phyloP scores from a whole-genome alignment of 2,329 filamentous ascomycete genomes.

The Fusarium drepaniforme region DNA sequence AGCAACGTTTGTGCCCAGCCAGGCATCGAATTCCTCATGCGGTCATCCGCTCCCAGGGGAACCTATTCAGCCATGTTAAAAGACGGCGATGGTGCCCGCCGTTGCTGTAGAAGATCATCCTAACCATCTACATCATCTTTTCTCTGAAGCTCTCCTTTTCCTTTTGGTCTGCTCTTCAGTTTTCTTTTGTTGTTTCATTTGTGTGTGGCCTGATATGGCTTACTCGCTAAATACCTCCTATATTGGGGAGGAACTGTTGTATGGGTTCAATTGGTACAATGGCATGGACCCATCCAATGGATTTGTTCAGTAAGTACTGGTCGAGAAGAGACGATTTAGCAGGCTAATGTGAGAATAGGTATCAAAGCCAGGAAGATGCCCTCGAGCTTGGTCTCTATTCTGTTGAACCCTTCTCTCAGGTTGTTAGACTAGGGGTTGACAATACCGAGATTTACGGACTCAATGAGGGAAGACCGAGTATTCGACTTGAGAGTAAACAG shows the following conservation, averaged over 20 bases:
- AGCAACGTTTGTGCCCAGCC: slow-evolving; percentile 24
- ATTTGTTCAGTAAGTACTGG: slow-evolving; percentile 70
- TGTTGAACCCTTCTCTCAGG: slow-evolving; percentile 54
- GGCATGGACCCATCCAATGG: slow-evolving; percentile 73
- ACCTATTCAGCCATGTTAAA: slow-evolving; percentile 22
- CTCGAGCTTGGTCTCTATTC: slow-evolving; percentile 55
- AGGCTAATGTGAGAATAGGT: slow-evolving; percentile 48
- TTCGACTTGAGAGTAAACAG: slow-evolving; percentile 75
- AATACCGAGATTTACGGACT: slow-evolving; percentile 51
- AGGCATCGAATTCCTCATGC: slow-evolving; percentile 37
- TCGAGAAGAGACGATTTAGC: slow-evolving; percentile 11
- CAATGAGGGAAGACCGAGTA: slow-evolving; percentile 65
- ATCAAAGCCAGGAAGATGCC: slow-evolving; percentile 58
- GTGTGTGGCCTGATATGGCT: slow-evolving; percentile 43
- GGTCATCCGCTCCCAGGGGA: slow-evolving; percentile 15
- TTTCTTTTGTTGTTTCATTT: slow-evolving; percentile 14
- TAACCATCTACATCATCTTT: neutral
- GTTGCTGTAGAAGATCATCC: slow-evolving; percentile 9
- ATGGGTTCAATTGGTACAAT: slow-evolving; percentile 63
- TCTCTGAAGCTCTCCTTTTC: neutral
- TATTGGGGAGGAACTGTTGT: slow-evolving; percentile 57
- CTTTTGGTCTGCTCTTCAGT: slow-evolving; percentile 16
- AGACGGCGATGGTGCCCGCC: slow-evolving; percentile 18
- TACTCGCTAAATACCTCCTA: slow-evolving; percentile 60
- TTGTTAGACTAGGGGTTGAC: slow-evolving; percentile 62